Base-by-base conservation (phyloP, 306 rosid genomes). In the Abrus pulchellus region DNA sequence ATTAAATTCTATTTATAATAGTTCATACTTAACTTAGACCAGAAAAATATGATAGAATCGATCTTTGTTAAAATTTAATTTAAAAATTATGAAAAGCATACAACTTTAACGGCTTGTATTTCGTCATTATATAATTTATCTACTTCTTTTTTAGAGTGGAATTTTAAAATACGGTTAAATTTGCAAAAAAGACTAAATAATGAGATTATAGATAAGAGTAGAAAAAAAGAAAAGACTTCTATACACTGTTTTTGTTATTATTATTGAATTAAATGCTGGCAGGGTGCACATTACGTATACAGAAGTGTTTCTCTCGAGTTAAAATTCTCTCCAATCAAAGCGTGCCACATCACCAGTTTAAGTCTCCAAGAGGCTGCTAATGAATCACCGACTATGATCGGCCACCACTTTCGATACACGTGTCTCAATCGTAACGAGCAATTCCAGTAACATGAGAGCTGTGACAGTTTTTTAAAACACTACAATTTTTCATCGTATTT, bases 361-460 rank as follows among this genome's bases (percentile, higher is more conserved):
- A 7, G 59, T 86, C 52, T 20, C 5, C 13, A 7, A 7, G 13
- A 13, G 38, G 36, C 89, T 59, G 49, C 76, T 5, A 77, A 67
- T 83, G 59, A 7, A 48, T 65, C 80, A 59, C 86, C 72, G 77
- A 79, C 77, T 48, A 3, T 11, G 13, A 13, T 36, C 11, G 0
- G 30, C 9, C 3, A 1, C 48, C 38, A 9, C 2, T 36, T 5
- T 56, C 20, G 2, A 0, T 10, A 73, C 87, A 61, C 78, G 84
- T 68, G 81, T 43, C 74, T 7, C 5, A 0, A 0, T 1, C 9
- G 1, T 28, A 0, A 79, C 84, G 66, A 43, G 3, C 5, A 34
- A 5, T 32, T 29, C 84, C 52, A 34, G 84, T 79, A 8, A 80
- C 0, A 0, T 0, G 48, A 6, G 66, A 11, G 11, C 20, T 20